A percentile compares a stretch with the other conserved stretches of the same genome.
Evolutionary conservation across 179 eudicot species (phyloP).

Genomic region (Sideroxylon spinosum): DNA sequence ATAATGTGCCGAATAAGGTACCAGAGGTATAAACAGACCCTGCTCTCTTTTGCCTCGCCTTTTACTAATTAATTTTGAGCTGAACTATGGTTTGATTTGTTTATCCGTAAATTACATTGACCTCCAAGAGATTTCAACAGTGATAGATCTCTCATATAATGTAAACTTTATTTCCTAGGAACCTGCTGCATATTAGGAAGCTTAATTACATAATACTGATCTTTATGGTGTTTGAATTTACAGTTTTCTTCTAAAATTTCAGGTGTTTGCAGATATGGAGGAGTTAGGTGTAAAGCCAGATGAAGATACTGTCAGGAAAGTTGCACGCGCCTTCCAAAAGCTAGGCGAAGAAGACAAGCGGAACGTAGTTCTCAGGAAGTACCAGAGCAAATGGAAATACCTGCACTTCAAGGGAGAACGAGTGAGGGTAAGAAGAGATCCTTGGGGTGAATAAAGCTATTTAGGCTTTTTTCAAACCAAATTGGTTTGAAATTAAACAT

Average conservation of each 20-base stretch:
- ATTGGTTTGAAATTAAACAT: neutral
- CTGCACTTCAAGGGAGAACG: slow-evolving; percentile 83
- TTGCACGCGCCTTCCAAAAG: slow-evolving; percentile 58
- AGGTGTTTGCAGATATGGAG: slow-evolving; percentile 97
- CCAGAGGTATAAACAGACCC: slow-evolving; percentile 50
- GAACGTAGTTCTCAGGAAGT: slow-evolving; percentile 47
- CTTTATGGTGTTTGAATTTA: neutral
- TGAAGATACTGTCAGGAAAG: slow-evolving; percentile 70
- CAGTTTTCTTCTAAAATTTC: slow-evolving; percentile 15
- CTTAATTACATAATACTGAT: neutral
- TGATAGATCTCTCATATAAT: neutral
- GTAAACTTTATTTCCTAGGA: neutral
- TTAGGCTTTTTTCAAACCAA: neutral
- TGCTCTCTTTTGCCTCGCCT: neutral
- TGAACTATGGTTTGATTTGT: neutral
- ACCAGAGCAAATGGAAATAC: slow-evolving; percentile 74
- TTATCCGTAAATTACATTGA: neutral
- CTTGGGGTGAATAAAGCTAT: slow-evolving; percentile 21
- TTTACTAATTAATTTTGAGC: neutral
- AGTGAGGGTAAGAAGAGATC: slow-evolving; percentile 48
- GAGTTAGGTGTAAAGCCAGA: slow-evolving; percentile 90
- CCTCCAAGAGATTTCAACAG: neutral
- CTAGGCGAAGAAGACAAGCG: slow-evolving; percentile 63
- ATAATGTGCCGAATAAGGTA: slow-evolving; percentile 46
- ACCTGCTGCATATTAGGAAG: neutral